Evolutionary conservation across 805 yeast genomes (phyloP), one percentile per base, ranked within the genome.

Genomic region (Metschnikowia drakensbergensis): DNA sequence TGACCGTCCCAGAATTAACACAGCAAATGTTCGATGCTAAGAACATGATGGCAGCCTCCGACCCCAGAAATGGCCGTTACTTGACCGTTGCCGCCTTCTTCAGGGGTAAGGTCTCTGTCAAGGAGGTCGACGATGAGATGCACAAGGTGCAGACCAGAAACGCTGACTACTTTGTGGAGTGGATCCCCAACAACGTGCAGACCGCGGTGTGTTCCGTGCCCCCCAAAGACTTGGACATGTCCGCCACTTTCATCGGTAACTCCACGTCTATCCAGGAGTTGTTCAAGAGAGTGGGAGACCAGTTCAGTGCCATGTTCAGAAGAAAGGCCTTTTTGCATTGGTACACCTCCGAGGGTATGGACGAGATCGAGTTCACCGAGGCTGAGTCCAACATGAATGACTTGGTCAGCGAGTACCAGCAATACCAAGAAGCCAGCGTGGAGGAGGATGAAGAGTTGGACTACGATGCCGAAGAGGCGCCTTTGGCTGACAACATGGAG

Each of bases 261-360:
- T 85, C 96, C 28, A 90, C 97, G 4, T 86, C 96, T 2, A 87
- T 90, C 65, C 96, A 88, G 74, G 96, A 89, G 69, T 75, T 90
- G 62, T 90, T 90, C 74, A 82, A 83, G 72, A 84, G 97, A 72
- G 86, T 88, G 49, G 92, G 92, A 55, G 88, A 80, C 61, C 96
- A 90, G 72, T 90, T 90, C 72, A 77, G 84, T 59, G 91, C 90
- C 52, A 90, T 90, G 97, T 90, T 86, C 72, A 81, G 88, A 67
- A 88, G 94, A 75, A 86, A 85, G 69, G 97, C 97, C 55, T 90
- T 90, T 82, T 83, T 90, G 73, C 96, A 90, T 71, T 90, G 97
- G 97, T 90, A 88, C 73, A 87, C 94, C 7, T 80, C 84, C 59
- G 97, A 90, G 72, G 97, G 97, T 75, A 90, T 90, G 97, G 97